Evolutionary conservation across 495 filamentous ascomycete genomes (phyloP), one percentile per base, ranked within the genome.

Genomic region (Pyronema domesticum): DNA sequence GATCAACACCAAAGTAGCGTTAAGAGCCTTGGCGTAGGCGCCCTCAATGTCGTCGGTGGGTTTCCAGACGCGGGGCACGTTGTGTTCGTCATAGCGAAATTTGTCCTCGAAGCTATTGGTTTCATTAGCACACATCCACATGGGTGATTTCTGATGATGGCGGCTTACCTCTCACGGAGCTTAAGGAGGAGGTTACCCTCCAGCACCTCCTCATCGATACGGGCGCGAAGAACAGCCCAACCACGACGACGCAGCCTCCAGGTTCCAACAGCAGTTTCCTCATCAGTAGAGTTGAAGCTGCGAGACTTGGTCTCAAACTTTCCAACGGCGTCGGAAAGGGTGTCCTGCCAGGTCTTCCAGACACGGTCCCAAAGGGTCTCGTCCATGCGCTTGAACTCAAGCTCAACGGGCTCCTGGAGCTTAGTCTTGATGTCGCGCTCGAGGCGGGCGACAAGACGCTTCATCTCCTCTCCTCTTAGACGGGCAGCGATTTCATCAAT

Each of bases 1-100:
- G 43, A 98, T 89, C 30, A 98, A 73, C 7, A 77, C 81, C 42
- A 96, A 72, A 0, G 91, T 98, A 1, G 86, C 88, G 63, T 95
- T 89, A 53, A 88, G 82, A 9, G 91, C 87, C 46, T 76, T 78
- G 10, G 89, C 94, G 65, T 95, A 98, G 47, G 89, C 68, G 44
- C 88, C 86, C 68, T 98, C 93, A 61, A 98, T 96, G 65, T 96
- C 91, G 66, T 98, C 91, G 0, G 83, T 89, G 1, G 91, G 91
- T 17, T 93, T 82, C 91, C 91, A 98, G 63, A 98, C 94, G 37
- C 91, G 75, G 4, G 91, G 91, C 3, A 98, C 93, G 37, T 93
- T 93, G 11, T 79, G 80, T 46, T 94, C 89, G 58, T 98, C 93
- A 61, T 98, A 98, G 54, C 91, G 84, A 76, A 98, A 98, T 65